Evolutionary conservation across 805 yeast genomes (phyloP).

Genomic region (Clavispora phyllophila): DNA sequence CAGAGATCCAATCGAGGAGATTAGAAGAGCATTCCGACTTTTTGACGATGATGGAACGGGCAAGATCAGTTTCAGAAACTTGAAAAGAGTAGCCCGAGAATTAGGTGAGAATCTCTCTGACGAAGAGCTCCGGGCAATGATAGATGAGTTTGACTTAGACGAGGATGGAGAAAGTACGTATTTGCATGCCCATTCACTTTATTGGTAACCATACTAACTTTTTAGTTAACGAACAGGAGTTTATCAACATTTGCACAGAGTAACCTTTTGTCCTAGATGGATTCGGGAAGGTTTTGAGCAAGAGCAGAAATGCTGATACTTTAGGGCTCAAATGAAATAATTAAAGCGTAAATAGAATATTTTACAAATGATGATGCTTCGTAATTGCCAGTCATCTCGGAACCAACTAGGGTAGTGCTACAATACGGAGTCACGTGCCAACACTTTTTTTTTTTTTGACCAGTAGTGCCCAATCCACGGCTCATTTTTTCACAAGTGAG

Average conservation of each 20-base stretch:
- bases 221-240: slow-evolving; percentile 76
- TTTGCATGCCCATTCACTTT: too few species aligned
- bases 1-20: slow-evolving; percentile 91
- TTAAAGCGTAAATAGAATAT: background rate
- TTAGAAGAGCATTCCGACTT: slow-evolving; percentile 79
- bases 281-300: background rate
- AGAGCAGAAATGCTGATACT: background rate
- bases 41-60: slow-evolving; percentile 90
- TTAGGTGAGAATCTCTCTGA: slow-evolving; percentile 89
- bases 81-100: slow-evolving; percentile 86
- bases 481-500: background rate
- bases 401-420: too few species aligned
- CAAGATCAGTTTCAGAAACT: slow-evolving; percentile 69
- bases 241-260: slow-evolving; percentile 83
- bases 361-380: background rate
- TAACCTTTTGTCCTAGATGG: slow-evolving; percentile 8
- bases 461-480: slow-evolving; percentile 2
- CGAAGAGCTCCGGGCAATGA: slow-evolving; percentile 93
- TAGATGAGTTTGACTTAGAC: slow-evolving; percentile 93
- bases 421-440: background rate
- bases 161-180: slow-evolving; percentile 84
- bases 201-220: slow-evolving; percentile 22
- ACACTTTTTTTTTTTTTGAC: background rate
- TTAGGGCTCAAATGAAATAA: background rate
- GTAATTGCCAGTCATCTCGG: too few species aligned